Evolutionary conservation across 2,329 filamentous ascomycete genomes (phyloP), one percentile per base, ranked within the genome.

Genomic region (Fusarium sp.): DNA sequence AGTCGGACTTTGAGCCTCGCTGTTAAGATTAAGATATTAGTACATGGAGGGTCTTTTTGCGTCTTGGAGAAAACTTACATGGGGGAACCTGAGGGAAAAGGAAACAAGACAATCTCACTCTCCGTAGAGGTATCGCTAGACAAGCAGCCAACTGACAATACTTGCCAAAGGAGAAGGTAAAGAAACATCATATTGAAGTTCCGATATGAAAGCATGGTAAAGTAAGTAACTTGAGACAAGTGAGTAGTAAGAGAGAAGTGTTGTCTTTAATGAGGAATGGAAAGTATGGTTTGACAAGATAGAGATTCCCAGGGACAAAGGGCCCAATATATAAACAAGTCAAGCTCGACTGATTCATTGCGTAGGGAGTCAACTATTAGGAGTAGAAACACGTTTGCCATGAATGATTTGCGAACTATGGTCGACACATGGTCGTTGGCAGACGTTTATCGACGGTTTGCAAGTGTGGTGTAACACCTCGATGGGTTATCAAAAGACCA

Each of bases 311-410:
- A 20, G 17, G 46, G 27, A 31, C 27, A 42, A 29, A 10, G 22
- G 27, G n/a, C 12, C 2, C 17, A 36, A 24, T 36, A 61, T 71
- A 73, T 44, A 62, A 46, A 49, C 2, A 20, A 8, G 17, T 24
- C n/a, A 62, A 53, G 22, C 3, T 42, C 12, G 11, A 8, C 42
- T 75, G 67, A 75, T 67, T 75, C 66, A 71, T 59, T 16, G 49
- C 9, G 8, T 4, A 14, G 16, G 0, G 5, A 9, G 14, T 27
- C 10, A 49, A 46, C 8, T 27, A 59, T 31, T n/a, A 29, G 12
- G 35, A 7, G 36, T 20, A 31, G 27, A 12, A 31, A 4, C 46
- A 40, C 3, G n/a, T 40, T 57, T 20, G 31, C 31, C 16, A 22
- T n/a, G 33, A 16, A 14, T 17, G 49, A 31, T 2, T 42, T 42